Percentiles rank a stretch among this genome's conserved stretches.
phyloP scores from a whole-genome alignment of 139 green algal species.

The Haematococcus sp. region DNA sequence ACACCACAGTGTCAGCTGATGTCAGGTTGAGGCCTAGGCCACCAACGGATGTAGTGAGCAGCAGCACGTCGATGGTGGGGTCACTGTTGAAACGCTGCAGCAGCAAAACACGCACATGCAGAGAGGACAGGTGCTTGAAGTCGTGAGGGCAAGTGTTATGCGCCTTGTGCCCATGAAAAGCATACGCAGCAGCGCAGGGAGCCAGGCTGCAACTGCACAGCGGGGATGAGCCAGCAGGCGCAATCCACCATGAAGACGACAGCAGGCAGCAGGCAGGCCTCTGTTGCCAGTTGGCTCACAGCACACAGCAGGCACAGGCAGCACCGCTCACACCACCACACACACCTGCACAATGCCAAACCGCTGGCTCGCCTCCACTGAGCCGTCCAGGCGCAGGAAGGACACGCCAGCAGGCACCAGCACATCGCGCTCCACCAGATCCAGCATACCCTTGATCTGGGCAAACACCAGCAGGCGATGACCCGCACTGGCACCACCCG shows the following conservation, averaged over 20 bases:
- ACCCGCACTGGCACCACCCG: constrained; percentile 19
- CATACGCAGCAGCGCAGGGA: background rate
- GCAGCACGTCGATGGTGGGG: constrained; percentile 95
- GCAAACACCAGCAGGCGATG: constrained; percentile 96
- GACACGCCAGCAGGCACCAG: constrained; percentile 65
- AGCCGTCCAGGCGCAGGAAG: constrained; percentile 89
- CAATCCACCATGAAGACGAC: too few relatives aligned
- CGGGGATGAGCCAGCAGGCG: too few relatives aligned
- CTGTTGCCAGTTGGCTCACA: too few relatives aligned
- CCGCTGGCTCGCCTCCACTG: constrained; percentile 66
- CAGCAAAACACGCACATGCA: constrained; percentile 58
- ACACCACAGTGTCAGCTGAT: constrained; percentile 94
- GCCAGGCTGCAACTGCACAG: background rate
- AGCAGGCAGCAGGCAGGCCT: too few relatives aligned
- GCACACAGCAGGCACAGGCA: too few relatives aligned
- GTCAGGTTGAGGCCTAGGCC: constrained; percentile 97
- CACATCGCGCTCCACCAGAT: constrained; percentile 84
- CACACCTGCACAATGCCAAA: constrained; percentile 73
- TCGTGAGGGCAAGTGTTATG: background rate
- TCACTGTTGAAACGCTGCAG: constrained; percentile 92
- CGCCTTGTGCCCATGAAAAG: background rate
- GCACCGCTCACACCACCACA: too few relatives aligned
- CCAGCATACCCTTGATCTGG: constrained; percentile 76
- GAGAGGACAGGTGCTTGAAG: background rate
- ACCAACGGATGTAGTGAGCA: constrained; percentile 92